phyloP scores from a whole-genome alignment of 2,329 filamentous ascomycete genomes.

The Stagonosporopsis chrysanthemi region DNA sequence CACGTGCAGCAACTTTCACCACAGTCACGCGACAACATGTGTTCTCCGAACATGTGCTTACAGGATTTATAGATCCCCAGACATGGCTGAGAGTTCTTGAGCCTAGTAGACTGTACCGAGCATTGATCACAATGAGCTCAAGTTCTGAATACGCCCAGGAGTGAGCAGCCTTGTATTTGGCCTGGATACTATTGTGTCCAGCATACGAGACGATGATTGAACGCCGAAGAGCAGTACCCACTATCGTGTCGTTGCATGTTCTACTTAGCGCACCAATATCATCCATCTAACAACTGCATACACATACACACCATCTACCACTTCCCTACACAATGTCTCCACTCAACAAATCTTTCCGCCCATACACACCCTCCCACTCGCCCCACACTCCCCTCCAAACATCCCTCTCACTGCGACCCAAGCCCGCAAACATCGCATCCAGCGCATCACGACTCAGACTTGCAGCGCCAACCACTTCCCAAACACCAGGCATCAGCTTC shows the following conservation, averaged over 20 bases:
- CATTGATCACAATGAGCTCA: too few species aligned
- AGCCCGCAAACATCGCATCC: conserved; percentile 49
- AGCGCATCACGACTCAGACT: conserved; percentile 40
- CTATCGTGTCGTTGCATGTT: neutral
- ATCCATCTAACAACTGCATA: neutral
- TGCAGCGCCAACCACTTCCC: conserved; percentile 46
- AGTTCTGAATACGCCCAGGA: too few species aligned
- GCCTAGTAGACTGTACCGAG: too few species aligned
- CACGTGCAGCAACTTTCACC: conserved; percentile 3
- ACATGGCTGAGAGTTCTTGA: too few species aligned
- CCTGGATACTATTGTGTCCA: too few species aligned
- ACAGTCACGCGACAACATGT: too few species aligned
- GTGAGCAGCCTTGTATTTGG: too few species aligned
- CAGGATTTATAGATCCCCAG: too few species aligned
- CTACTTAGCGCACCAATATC: neutral
- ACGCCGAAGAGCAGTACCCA: neutral
- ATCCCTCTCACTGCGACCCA: conserved; percentile 43
- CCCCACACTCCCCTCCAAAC: conserved; percentile 49
- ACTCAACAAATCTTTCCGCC: conserved; percentile 27
- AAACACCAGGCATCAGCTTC: conserved; percentile 65
- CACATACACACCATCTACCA: neutral
- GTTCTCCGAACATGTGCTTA: too few species aligned
- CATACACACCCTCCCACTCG: conserved; percentile 44
- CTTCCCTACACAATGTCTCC: conserved; percentile 4
- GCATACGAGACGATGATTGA: neutral